phyloP scores from a whole-genome alignment of 2,329 filamentous ascomycete genomes.

The Sordariomycetes sp. region DNA sequence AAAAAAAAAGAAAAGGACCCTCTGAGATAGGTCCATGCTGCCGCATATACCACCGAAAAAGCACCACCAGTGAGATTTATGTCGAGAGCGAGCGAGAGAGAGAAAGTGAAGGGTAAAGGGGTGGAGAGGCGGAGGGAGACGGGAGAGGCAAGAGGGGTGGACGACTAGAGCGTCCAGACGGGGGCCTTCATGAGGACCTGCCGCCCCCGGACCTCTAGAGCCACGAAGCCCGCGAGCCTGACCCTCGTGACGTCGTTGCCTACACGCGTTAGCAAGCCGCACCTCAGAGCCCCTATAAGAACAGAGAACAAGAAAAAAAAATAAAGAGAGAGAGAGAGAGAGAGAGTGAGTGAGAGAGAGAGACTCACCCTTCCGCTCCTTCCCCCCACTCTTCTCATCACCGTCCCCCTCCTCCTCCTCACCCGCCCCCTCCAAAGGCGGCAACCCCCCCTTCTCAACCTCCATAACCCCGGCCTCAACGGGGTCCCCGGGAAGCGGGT shows the following conservation, averaged over 20 bases:
- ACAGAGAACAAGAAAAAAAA: no score
- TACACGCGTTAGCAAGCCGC: background rate
- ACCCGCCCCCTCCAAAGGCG: conserved; percentile 38
- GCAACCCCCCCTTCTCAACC: conserved; percentile 59
- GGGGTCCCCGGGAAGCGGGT: conserved; percentile 63
- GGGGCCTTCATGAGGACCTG: conserved; percentile 67
- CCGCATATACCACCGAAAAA: no score
- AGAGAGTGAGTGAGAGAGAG: background rate
- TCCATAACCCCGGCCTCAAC: conserved; percentile 73
- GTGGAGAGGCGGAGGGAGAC: background rate
- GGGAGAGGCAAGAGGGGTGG: background rate
- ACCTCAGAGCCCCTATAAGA: no score
- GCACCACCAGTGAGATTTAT: no score
- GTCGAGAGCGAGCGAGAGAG: no score
- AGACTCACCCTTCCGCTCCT: conserved; percentile 20
- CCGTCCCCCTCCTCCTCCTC: conserved; percentile 27
- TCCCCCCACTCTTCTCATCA: conserved; percentile 26
- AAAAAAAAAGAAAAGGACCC: no score
- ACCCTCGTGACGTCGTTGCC: conserved; percentile 28
- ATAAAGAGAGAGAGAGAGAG: background rate
- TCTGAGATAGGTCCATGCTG: no score
- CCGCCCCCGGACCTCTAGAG: conserved; percentile 61
- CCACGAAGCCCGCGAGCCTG: conserved; percentile 63
- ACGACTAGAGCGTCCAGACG: conserved; percentile 45
- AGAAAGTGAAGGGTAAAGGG: no score